A percentile compares a stretch with the other conserved stretches of the same genome.
These are phyloP conservation scores for Nyctanthes arbortristis DNA, from an alignment of 257 asterid genomes.

Conservation along the genomic window DNA sequence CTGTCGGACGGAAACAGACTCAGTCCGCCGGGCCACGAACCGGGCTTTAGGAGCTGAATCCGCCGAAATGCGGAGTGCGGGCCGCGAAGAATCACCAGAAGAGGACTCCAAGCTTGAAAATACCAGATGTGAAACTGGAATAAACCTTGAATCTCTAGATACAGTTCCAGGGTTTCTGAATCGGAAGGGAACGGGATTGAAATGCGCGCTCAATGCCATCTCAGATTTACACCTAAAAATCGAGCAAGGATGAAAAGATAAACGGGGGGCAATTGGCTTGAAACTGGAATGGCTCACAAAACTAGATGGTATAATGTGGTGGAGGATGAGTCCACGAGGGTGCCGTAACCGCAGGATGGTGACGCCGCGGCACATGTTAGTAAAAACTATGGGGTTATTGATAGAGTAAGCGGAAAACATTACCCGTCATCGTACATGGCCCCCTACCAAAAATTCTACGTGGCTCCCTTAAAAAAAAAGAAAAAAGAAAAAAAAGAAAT, in stretches of 20 bases:
- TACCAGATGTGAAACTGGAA: slow-evolving; percentile 26
- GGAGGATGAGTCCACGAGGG: slow-evolving; percentile 41
- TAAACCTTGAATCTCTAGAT: slow-evolving; percentile 17
- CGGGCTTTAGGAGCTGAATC: slow-evolving; percentile 73
- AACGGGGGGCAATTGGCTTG: background rate
- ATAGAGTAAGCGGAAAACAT: background rate
- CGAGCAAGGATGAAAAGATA: background rate
- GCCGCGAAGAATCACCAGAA: slow-evolving; percentile 47
- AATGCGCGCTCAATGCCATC: slow-evolving; percentile 51
- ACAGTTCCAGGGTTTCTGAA: slow-evolving; percentile 43
- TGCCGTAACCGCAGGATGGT: slow-evolving; percentile 14
- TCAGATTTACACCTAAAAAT: background rate
- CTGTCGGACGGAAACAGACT: slow-evolving; percentile 62
- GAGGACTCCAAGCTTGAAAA: slow-evolving; percentile 43
- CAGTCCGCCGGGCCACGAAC: slow-evolving; percentile 68
- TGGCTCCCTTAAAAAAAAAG: no score
- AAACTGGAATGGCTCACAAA: background rate
- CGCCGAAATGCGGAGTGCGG: slow-evolving; percentile 55
- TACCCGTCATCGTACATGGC: no score
- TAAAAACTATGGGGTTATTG: background rate
- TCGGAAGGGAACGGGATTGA: slow-evolving; percentile 36
- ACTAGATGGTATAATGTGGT: slow-evolving; percentile 31
- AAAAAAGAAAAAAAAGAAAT: no score
- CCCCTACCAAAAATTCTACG: no score
- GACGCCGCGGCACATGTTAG: slow-evolving; percentile 34